Base-by-base conservation (phyloP, 164 flowering plant species). In the grape (Vitis vinifera) region DNA sequence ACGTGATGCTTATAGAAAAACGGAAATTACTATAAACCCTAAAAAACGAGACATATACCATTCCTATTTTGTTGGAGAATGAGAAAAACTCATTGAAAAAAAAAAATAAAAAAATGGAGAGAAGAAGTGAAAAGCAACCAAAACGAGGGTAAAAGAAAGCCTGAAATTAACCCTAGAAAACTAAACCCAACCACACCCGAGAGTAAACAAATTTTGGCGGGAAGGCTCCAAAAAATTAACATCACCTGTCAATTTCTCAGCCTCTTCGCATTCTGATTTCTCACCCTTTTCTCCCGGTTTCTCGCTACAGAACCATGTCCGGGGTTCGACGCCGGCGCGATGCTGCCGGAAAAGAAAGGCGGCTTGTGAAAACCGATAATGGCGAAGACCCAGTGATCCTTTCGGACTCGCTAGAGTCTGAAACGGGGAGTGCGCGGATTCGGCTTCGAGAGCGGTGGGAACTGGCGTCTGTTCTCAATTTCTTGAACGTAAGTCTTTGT, bases 391-490 rank as follows among this genome's bases (percentile, higher is more conserved):
- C 75, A 8, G 49, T n/a, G 30, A 44, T 31, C 11, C 53, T 17
- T 15, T 49, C 63, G 64, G 74, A 76, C 44, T 68, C 49, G 30
- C 15, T 49, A 16, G 23, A 59, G 47, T 47, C 71, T 17, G 81
- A 79, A 12, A 48, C 65, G 8, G 77, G 79, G 72, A 51, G 77
- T 0, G 68, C 73, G 16, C 76, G 80, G 61, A 47, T 31, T 10
- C 77, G 65, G 69, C 88, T 94, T 52, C 89, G 97, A 9, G 74
- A 69, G 70, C 85, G 89, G 27, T 91, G 98, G 96, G 98, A 94
- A 66, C 80, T 94, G 17, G 97, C 98, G 4, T 91, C 93, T 6
- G 96, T 91, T 62, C 87, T 94, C 70, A 86, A 94, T 70, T 94
- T 94, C 78, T 71, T 92, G 52, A 79, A 56, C 16, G 98, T 91